Base-by-base conservation (phyloP, 805 yeast genomes). In the Spathaspora arborariae region DNA sequence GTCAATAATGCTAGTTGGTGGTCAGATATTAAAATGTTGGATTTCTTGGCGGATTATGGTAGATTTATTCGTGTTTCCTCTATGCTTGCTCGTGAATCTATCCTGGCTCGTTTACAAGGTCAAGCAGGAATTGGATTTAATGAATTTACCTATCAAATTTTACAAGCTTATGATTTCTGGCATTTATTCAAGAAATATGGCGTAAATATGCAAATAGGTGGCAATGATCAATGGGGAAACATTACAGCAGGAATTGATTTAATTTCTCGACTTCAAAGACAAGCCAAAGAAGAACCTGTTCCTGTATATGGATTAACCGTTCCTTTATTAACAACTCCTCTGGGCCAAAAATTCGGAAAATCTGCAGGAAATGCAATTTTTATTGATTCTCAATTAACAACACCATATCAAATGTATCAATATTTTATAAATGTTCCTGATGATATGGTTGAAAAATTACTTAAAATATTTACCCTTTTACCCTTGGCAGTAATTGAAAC, bases 151-250 rank as follows among this genome's bases (percentile, higher is more conserved):
- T 94, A 94, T 63, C 99, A 94, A 60, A 71, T 92, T 16, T 68
- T 94, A 46, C 99, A 94, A 64, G 98, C 97, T 0, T 94, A 80
- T 62, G 99, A 94, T 61, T 94, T 89, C 60, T 89, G 85, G 75
- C 89, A 91, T 59, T 67, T 94, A 48, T 81, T 80, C 68, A 75
- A 75, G 34, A 62, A 77, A 13, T 65, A 79, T 33, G 64, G 71
- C 3, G 91, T 91, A 38, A 72, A 75, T 38, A 65, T 90, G 11
- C 98, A 94, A 68, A 82, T 87, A 30, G 99, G 99, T 20, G 99
- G 99, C 5, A 90, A 87, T 60, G 99, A 94, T 62, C 99, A 94
- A 65, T 94, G 97, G 90, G 99, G 99, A 1, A 94, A 94, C 58
- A 94, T 94, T 49, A 88, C 96, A 1, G 97, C 98, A 0, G 99